A percentile compares a stretch with the other conserved stretches of the same genome.
phyloP scores from a whole-genome alignment of 805 yeast species.

The Starmera pachycereana region DNA sequence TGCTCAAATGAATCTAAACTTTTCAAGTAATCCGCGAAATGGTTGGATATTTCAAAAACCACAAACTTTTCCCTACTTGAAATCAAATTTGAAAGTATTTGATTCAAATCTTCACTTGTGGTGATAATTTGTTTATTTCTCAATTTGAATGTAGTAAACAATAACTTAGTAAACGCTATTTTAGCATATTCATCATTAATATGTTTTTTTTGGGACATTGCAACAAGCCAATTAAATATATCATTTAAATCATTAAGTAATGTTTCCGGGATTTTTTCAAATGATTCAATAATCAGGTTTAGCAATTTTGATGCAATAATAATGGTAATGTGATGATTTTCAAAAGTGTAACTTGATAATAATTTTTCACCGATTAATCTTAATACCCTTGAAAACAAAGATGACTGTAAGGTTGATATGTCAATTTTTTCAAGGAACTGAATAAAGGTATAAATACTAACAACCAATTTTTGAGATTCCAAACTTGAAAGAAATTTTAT shows the following conservation, averaged over 20 bases:
- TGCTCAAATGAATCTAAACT: no score
- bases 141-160: no score
- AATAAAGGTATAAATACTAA: slow-evolving; percentile 7
- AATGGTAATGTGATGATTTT: slow-evolving; percentile 31
- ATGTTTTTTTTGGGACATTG: slow-evolving; percentile 21
- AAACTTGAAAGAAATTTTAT: slow-evolving; percentile 6
- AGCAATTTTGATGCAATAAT: slow-evolving; percentile 24
- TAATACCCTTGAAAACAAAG: slow-evolving; percentile 4
- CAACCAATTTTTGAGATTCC: slow-evolving; percentile 3
- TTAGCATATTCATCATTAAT: slow-evolving; percentile 25
- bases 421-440: slow-evolving; percentile 2
- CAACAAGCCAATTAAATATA: slow-evolving; percentile 33
- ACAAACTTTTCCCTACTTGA: no score
- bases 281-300: slow-evolving; percentile 17
- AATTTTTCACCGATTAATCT: slow-evolving; percentile 11
- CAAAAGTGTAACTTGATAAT: slow-evolving; percentile 20
- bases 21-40: no score
- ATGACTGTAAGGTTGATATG: slow-evolving; percentile 1
- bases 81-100: no score
- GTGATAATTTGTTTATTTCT: no score
- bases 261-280: slow-evolving; percentile 18
- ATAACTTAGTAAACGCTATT: no score
- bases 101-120: no score
- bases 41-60: no score
- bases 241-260: slow-evolving; percentile 30